Evolutionary conservation across 2,329 filamentous ascomycete genomes (phyloP).

Genomic region (Xylariales sp.): DNA sequence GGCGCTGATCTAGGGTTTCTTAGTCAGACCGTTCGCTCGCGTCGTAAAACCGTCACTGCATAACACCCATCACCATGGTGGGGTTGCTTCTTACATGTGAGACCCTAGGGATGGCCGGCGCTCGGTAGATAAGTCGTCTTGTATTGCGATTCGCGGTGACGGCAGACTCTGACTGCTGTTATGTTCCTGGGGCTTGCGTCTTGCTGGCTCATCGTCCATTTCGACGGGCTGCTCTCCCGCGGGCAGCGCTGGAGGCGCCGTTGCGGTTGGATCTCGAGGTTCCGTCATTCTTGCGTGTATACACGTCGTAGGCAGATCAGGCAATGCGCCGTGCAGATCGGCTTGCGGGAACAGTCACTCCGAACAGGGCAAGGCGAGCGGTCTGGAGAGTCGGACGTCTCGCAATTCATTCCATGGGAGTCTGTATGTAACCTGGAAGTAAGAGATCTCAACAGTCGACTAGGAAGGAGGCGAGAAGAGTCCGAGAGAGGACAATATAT

Average conservation of each 20-base stretch:
- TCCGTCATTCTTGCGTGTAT: constrained; percentile 17
- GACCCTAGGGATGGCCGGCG: constrained; percentile 29
- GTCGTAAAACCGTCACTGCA: neutral
- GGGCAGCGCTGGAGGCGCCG: constrained; percentile 7
- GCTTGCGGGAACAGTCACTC: too few species aligned
- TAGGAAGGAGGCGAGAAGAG: too few species aligned
- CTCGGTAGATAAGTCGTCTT: constrained; percentile 25
- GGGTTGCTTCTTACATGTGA: constrained; percentile 42
- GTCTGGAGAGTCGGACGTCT: too few species aligned
- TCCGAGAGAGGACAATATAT: too few species aligned
- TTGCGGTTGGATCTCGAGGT: constrained; percentile 13
- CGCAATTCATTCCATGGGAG: too few species aligned
- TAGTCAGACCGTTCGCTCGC: constrained; percentile 4
- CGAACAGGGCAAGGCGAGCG: too few species aligned
- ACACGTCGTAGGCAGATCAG: neutral
- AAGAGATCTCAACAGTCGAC: too few species aligned
- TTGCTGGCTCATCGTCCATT: neutral
- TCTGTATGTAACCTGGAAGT: too few species aligned
- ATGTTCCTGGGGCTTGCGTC: too few species aligned
- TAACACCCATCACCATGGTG: too few species aligned
- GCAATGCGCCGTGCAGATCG: neutral
- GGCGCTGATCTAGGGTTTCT: constrained; percentile 38
- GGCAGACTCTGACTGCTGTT: constrained; percentile 19
- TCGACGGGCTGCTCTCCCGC: neutral
- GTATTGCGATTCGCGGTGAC: constrained; percentile 35